These are phyloP conservation scores for Triticum aestivum DNA, from an alignment of 176 grass and related monocot genomes.

Conservation along the genomic window DNA sequence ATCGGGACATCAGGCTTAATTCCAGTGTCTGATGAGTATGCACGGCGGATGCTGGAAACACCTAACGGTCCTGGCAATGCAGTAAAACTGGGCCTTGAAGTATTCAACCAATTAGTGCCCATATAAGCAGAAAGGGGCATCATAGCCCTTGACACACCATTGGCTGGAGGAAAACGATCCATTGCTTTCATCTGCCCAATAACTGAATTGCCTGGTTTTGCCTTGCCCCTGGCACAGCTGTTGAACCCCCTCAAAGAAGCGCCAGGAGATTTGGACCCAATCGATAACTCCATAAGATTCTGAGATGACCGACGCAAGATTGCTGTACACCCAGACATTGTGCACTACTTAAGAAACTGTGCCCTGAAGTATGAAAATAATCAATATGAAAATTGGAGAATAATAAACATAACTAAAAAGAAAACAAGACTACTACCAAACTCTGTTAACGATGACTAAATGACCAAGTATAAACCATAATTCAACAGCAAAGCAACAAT, in stretches of 20 bases:
- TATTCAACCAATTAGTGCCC: slow-evolving; percentile 30
- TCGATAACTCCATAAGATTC: slow-evolving; percentile 36
- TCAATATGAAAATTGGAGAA: not conserved
- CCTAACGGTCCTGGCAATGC: slow-evolving; percentile 27
- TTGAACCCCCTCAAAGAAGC: slow-evolving; percentile 24
- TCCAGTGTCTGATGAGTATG: slow-evolving; percentile 56
- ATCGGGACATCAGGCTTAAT: slow-evolving; percentile 39
- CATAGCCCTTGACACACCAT: slow-evolving; percentile 22
- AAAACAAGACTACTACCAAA: not conserved
- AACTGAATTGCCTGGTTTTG: slow-evolving; percentile 7
- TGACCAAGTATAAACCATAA: not conserved
- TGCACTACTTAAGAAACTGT: slow-evolving; percentile 1
- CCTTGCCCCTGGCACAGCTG: slow-evolving; percentile 24
- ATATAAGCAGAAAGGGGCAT: slow-evolving; percentile 20
- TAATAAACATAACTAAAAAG: not conserved
- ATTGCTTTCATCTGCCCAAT: slow-evolving; percentile 22
- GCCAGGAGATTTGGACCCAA: slow-evolving; percentile 30
- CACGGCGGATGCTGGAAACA: slow-evolving; percentile 21
- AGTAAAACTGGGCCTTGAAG: slow-evolving; percentile 26
- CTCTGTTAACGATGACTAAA: not conserved
- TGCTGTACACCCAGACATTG: slow-evolving; percentile 37
- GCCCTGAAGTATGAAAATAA: slow-evolving; percentile 12
- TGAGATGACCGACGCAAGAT: slow-evolving; percentile 24
- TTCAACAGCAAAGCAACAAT: not conserved
- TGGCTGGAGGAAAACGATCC: slow-evolving; percentile 11